These are phyloP conservation scores for Breviolum minutum DNA, from an alignment of 73 alveolate species.

Conservation along the genomic window DNA sequence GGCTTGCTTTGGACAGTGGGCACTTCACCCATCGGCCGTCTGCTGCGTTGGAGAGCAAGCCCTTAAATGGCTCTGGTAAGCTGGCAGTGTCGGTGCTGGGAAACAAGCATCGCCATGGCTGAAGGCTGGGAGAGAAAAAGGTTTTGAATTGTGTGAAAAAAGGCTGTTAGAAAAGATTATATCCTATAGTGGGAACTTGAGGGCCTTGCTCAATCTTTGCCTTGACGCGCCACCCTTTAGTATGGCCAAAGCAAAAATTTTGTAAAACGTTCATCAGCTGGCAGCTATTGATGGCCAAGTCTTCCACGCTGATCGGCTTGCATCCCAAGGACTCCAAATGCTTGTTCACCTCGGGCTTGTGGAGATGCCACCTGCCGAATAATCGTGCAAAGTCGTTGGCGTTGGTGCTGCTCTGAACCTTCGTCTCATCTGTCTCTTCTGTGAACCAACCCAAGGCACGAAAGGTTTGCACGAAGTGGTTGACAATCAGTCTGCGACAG, in stretches of 20 bases:
- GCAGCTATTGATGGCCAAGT: no score
- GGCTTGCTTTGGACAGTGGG: not conserved
- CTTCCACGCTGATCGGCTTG: not conserved
- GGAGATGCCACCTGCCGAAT: not conserved
- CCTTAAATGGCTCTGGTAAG: not conserved
- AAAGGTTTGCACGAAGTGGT: not conserved
- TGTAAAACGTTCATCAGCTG: no score
- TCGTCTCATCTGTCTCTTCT: not conserved
- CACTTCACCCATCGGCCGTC: slow-evolving; percentile 1
- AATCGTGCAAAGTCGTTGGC: not conserved
- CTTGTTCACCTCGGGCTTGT: not conserved
- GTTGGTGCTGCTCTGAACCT: not conserved
- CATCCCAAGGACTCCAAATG: not conserved
- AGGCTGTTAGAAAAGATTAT: no score
- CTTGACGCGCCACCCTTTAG: no score
- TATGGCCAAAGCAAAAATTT: no score
- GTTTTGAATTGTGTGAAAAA: no score
- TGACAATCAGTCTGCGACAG: not conserved
- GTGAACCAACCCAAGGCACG: not conserved
- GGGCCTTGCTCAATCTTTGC: no score
- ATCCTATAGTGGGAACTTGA: no score
- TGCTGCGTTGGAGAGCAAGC: not conserved
- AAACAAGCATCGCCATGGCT: slow-evolving; percentile 10
- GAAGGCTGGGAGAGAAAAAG: not conserved
- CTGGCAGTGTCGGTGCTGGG: not conserved